Evolutionary conservation across 2,329 filamentous ascomycete genomes (phyloP), one percentile per base, ranked within the genome.

Genomic region (Colletotrichum siamense): DNA sequence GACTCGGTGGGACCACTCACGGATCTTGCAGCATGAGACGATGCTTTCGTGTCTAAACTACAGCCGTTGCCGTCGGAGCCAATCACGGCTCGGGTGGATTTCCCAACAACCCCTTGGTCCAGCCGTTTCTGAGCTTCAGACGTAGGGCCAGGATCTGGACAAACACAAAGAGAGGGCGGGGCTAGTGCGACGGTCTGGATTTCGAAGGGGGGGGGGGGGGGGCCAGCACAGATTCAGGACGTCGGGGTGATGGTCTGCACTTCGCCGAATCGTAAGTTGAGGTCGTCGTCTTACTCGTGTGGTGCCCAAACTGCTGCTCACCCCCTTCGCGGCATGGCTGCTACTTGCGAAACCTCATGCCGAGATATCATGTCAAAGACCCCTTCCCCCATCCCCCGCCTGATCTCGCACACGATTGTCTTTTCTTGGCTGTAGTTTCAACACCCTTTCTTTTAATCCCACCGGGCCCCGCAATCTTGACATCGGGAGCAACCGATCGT

Each of bases 1-100:
- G 63, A 73, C 63, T 76, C 69, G 15, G 26, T 10, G 24, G 26
- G 49, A 24, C 73, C 69, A 75, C 57, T 73, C 70, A 69, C 63
- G 32, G 36, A 44, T 69, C 36, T 30, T 24, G 44, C 26, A 63
- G 36, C 24, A 68, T 73, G 64, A 75, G 69, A 75, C 73, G 69
- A 73, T 39, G 32, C 55, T 32, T 39, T 49, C 39, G 16, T 66
- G 63, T 28, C 32, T 34, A 24, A 39, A 64, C 34, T 64, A 36
- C 59, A 32, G 16, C 30, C n/a, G 30, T 16, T 62, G 28, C 28
- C 9, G 30, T 30, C 15, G 28, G 12, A 30, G 32, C 55, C 66
- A 59, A 69, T 61, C 34, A 61, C 22, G 32, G 22, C 32, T 59
- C 18, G 16, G 44, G 44, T 52, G 44, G n/a, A 52, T 52, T 52